Evolutionary conservation across 2,329 filamentous ascomycete genomes (phyloP).

Genomic region (Xylariaceae sp.): DNA sequence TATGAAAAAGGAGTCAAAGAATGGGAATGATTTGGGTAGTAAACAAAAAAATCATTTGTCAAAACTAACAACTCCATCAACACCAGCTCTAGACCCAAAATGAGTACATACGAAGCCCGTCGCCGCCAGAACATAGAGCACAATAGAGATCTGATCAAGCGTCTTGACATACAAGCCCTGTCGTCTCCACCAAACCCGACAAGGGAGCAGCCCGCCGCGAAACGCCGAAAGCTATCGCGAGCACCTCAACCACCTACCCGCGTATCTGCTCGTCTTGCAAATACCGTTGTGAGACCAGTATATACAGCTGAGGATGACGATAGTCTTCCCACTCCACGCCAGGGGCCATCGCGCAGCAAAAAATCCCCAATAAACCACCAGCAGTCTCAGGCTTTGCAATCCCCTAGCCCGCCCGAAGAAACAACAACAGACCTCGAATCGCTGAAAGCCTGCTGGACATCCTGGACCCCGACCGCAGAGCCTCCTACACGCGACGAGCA

Average conservation of each 20-base stretch:
- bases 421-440: conserved; percentile 13
- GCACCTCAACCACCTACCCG: conserved; percentile 33
- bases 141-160: conserved; percentile 44
- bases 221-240: conserved; percentile 37
- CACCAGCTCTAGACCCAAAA: conserved; percentile 2
- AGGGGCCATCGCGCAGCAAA: conserved; percentile 2
- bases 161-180: conserved; percentile 39
- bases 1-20: too few relatives aligned
- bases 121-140: conserved; percentile 45
- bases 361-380: neutral
- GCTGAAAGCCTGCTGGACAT: conserved; percentile 37
- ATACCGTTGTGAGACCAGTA: conserved; percentile 29
- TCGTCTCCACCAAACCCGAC: conserved; percentile 4
- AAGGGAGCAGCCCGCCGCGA: conserved; percentile 26
- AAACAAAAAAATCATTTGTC: too few relatives aligned
- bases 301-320: conserved; percentile 35
- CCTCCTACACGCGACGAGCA: conserved; percentile 38
- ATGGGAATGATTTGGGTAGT: too few relatives aligned
- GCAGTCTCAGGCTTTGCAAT: neutral
- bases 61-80: too few relatives aligned
- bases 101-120: conserved; percentile 40
- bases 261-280: conserved; percentile 45
- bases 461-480: conserved; percentile 38
- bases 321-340: neutral
- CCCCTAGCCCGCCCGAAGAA: neutral